Percentiles rank a stretch among this genome's conserved stretches.
These are phyloP conservation scores for Gentiana macrophylla DNA, from an alignment of 257 asterid species.

Conservation along the genomic window DNA sequence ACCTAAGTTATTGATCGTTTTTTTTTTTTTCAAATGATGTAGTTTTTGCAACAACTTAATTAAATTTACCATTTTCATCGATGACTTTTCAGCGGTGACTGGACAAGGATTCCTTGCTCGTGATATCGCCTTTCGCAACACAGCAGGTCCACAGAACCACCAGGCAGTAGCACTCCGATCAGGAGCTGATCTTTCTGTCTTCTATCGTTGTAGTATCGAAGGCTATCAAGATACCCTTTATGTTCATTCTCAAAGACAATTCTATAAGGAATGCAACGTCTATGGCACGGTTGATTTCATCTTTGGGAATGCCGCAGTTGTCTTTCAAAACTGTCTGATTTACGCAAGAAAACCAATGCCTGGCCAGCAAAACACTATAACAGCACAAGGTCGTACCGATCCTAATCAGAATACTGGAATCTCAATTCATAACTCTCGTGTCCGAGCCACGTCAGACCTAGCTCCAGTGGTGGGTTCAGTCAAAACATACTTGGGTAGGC, in stretches of 20 bases:
- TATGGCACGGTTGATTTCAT: slow-evolving; percentile 83
- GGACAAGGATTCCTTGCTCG: slow-evolving; percentile 65
- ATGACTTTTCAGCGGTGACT: slow-evolving; percentile 40
- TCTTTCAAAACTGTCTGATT: slow-evolving; percentile 71
- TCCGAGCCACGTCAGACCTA: slow-evolving; percentile 47
- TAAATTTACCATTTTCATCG: too few relatives aligned
- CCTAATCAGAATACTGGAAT: slow-evolving; percentile 73
- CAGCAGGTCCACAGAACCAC: slow-evolving; percentile 65
- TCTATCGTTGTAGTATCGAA: slow-evolving; percentile 57
- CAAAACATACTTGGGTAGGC: slow-evolving; percentile 51
- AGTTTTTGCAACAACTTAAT: too few relatives aligned
- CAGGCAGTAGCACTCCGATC: slow-evolving; percentile 88
- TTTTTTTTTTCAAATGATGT: too few relatives aligned
- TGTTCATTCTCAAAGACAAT: slow-evolving; percentile 68
- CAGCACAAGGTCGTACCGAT: slow-evolving; percentile 75
- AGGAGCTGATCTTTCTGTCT: slow-evolving; percentile 63
- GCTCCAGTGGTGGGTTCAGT: slow-evolving; percentile 34
- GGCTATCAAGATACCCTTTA: slow-evolving; percentile 91
- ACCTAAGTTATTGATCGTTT: neutral
- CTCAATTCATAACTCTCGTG: slow-evolving; percentile 49
- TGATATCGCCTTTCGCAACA: slow-evolving; percentile 70
- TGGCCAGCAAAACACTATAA: slow-evolving; percentile 33
- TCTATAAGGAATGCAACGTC: slow-evolving; percentile 58
- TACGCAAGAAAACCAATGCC: slow-evolving; percentile 61
- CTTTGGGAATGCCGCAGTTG: slow-evolving; percentile 70